Conservation (phyloP, 495 filamentous ascomycete genomes). For the Aspergillus kassunensis region DNA sequence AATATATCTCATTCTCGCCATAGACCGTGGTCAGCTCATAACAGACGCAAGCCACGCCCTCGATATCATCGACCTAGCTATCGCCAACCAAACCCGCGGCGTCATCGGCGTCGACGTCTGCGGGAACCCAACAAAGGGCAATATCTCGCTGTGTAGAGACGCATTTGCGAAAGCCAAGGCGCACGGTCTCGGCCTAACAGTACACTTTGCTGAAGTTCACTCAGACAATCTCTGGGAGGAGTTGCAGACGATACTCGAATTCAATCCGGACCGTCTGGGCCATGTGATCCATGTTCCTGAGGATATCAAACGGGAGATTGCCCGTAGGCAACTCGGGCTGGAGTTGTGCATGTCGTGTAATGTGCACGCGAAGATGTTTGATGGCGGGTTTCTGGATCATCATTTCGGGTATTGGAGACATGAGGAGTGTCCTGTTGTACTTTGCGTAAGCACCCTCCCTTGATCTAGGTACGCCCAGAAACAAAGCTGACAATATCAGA, state of each 20-base stretch:
- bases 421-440: constrained; percentile 47
- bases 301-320: constrained; percentile 52
- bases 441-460: constrained; percentile 51
- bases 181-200: constrained; percentile 56
- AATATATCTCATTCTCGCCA: constrained; percentile 66
- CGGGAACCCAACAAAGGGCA: constrained; percentile 65
- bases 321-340: constrained; percentile 51
- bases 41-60: constrained; percentile 43
- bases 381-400: constrained; percentile 63
- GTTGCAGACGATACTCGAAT: constrained; percentile 57
- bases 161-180: constrained; percentile 54
- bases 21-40: constrained; percentile 62
- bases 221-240: constrained; percentile 52
- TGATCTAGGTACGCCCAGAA: constrained; percentile 6
- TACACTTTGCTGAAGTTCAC: constrained; percentile 74
- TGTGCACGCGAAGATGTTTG: constrained; percentile 69
- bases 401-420: constrained; percentile 68
- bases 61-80: constrained; percentile 60
- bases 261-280: constrained; percentile 65
- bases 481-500: constrained; percentile 43
- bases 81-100: constrained; percentile 47
- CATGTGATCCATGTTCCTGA: constrained; percentile 75
- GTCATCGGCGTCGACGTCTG: constrained; percentile 80
- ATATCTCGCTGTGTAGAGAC: constrained; percentile 51
- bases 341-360: constrained; percentile 82